Evolutionary conservation across 176 grass and related monocot species (phyloP).

Genomic region (Oryza brachyantha): DNA sequence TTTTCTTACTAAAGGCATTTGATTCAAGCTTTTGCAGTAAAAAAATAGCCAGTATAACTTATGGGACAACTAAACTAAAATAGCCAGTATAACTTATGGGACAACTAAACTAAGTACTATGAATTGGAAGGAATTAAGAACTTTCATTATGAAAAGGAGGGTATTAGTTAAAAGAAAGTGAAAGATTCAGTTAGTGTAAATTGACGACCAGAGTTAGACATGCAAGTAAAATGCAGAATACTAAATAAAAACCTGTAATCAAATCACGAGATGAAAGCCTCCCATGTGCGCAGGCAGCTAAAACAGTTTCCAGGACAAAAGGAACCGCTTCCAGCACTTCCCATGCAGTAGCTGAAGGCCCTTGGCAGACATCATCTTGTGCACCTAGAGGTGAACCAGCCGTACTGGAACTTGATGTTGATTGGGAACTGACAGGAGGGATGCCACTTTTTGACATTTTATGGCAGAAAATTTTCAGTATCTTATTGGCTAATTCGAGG

Average conservation of each 20-base stretch:
- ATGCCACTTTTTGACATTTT: constrained; percentile 42
- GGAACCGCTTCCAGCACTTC: constrained; percentile 80
- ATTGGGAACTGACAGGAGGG: constrained; percentile 27
- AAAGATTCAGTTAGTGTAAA: neutral
- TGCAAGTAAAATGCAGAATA: neutral
- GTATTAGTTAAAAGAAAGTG: neutral
- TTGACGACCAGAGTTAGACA: neutral
- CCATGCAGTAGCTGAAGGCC: constrained; percentile 51
- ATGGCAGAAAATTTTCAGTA: constrained; percentile 52
- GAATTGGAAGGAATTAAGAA: neutral
- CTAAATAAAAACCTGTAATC: constrained; percentile 49
- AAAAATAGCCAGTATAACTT: constrained; percentile 3
- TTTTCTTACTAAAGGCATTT: neutral
- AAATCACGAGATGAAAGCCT: constrained; percentile 74
- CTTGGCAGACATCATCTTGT: constrained; percentile 38
- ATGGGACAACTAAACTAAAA: too few species aligned
- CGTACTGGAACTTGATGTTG: constrained; percentile 39
- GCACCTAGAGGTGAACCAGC: constrained; percentile 38
- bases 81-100: too few species aligned
- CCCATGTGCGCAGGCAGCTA: constrained; percentile 78
- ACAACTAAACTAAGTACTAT: neutral
- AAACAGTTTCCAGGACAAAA: constrained; percentile 78
- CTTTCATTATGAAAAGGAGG: neutral
- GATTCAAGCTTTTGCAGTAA: neutral
- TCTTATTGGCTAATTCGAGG: constrained; percentile 55